Evolutionary conservation across 495 filamentous ascomycete species (phyloP).

Genomic region (Hyaloscypha hepaticicola): DNA sequence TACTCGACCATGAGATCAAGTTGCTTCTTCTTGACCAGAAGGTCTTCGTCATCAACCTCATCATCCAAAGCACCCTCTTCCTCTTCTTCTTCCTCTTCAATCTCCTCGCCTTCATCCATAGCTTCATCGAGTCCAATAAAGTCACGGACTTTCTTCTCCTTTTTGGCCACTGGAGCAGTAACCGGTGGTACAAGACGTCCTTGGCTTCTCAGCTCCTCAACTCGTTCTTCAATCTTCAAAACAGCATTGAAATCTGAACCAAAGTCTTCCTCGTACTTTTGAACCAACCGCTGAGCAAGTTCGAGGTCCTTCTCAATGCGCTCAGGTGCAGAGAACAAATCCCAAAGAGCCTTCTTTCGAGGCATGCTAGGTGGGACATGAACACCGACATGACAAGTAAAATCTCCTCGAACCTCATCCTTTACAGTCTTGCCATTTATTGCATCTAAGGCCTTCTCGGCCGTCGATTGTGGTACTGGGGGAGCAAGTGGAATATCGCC

Average conservation of each 20-base stretch:
- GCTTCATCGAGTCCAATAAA: slow-evolving; percentile 65
- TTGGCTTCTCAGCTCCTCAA: slow-evolving; percentile 71
- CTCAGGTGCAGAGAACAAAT: slow-evolving; percentile 88
- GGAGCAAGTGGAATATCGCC: slow-evolving; percentile 63
- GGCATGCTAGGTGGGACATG: slow-evolving; percentile 84
- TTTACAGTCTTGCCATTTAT: slow-evolving; percentile 96
- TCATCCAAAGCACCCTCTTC: slow-evolving; percentile 72
- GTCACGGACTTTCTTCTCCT: slow-evolving; percentile 53
- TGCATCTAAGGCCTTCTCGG: slow-evolving; percentile 83
- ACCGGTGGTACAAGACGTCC: slow-evolving; percentile 72
- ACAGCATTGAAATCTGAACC: slow-evolving; percentile 69
- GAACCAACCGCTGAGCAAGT: slow-evolving; percentile 70
- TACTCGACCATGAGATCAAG: slow-evolving; percentile 96
- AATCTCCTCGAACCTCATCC: slow-evolving; percentile 88
- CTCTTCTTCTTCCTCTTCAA: slow-evolving; percentile 60
- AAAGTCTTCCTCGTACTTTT: slow-evolving; percentile 80
- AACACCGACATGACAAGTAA: slow-evolving; percentile 94
- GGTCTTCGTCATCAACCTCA: slow-evolving; percentile 82
- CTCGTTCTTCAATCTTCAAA: slow-evolving; percentile 77
- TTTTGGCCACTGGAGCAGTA: slow-evolving; percentile 56
- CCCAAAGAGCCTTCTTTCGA: slow-evolving; percentile 96
- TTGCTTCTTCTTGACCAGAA: slow-evolving; percentile 93
- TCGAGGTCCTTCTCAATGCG: slow-evolving; percentile 82
- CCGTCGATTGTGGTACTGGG: slow-evolving; percentile 49
- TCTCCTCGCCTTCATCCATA: slow-evolving; percentile 68